phyloP scores from a whole-genome alignment of 805 yeast species.

The Komagataella ulmi region DNA sequence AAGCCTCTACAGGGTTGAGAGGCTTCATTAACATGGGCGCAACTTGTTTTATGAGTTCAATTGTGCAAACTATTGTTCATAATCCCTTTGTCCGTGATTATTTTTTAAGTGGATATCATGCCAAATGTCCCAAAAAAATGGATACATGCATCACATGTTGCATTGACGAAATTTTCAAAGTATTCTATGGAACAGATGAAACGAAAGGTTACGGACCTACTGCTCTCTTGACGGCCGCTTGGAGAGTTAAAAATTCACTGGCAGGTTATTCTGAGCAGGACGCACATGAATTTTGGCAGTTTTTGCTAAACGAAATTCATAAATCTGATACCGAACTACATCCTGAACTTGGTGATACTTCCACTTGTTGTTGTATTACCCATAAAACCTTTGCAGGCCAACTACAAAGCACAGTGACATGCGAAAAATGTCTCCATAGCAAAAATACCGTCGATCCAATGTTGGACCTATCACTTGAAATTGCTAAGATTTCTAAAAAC shows the following conservation, averaged over 20 bases:
- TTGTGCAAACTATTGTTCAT: conserved; percentile 81
- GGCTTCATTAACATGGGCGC: conserved; percentile 94
- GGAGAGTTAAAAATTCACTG: conserved; percentile 72
- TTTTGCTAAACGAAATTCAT: conserved; percentile 77
- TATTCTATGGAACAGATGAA: conserved; percentile 52
- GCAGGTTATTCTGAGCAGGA: conserved; percentile 98
- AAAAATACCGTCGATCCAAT: conserved; percentile 78
- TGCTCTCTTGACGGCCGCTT: conserved; percentile 67
- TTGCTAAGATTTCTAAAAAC: conserved; percentile 18
- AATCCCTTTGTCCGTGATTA: conserved; percentile 77
- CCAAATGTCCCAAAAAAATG: conserved; percentile 29
- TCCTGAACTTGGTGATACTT: conserved; percentile 1
- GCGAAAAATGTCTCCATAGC: conserved; percentile 51
- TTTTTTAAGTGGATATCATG: conserved; percentile 65
- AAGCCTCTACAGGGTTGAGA: conserved; percentile 29
- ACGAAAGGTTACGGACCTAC: conserved; percentile 73
- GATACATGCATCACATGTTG: conserved; percentile 72
- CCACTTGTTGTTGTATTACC: conserved; percentile 59
- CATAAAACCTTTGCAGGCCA: conserved; percentile 79
- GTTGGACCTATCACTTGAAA: conserved; percentile 78
- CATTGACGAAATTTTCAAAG: conserved; percentile 62
- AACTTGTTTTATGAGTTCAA: conserved; percentile 91
- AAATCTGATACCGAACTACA: conserved; percentile 18
- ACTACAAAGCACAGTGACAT: conserved; percentile 65
- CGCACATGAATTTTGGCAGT: conserved; percentile 97